Conservation (phyloP, 164 flowering plant species). For the Hamamelis virginiana region DNA sequence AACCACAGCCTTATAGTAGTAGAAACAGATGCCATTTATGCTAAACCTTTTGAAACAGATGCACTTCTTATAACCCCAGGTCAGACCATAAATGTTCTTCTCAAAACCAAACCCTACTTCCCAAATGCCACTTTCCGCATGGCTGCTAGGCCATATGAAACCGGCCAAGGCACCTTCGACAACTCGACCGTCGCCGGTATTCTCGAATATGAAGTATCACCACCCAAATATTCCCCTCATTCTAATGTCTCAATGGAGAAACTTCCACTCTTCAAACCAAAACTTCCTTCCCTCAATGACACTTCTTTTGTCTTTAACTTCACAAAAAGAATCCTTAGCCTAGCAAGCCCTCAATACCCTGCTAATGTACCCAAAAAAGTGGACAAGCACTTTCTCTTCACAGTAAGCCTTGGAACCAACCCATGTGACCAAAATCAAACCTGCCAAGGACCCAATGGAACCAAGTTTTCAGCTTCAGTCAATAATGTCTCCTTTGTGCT, state of each 20-base stretch:
- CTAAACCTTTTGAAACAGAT: slow-evolving; percentile 61
- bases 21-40: slow-evolving; percentile 65
- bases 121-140: slow-evolving; percentile 59
- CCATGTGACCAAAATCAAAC: slow-evolving; percentile 49
- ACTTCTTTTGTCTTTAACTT: slow-evolving; percentile 45
- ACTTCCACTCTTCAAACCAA: slow-evolving; percentile 37
- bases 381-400: slow-evolving; percentile 54
- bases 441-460: slow-evolving; percentile 68
- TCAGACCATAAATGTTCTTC: slow-evolving; percentile 74
- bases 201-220: slow-evolving; percentile 42
- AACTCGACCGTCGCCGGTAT: slow-evolving; percentile 59
- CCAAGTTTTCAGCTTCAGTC: slow-evolving; percentile 49
- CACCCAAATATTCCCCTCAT: neutral
- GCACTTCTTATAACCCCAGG: slow-evolving; percentile 66
- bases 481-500: slow-evolving; percentile 57
- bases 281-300: slow-evolving; percentile 54
- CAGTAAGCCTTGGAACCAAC: slow-evolving; percentile 54
- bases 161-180: slow-evolving; percentile 62
- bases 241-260: slow-evolving; percentile 13
- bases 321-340: slow-evolving; percentile 40
- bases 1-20: slow-evolving; percentile 68
- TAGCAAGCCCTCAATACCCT: slow-evolving; percentile 46
- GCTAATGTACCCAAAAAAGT: slow-evolving; percentile 57
- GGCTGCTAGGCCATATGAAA: slow-evolving; percentile 60
- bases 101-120: slow-evolving; percentile 41